These are phyloP conservation scores for Neckera pumila DNA, from an alignment of 225 moss, liverwort and hornwort genomes.

Conservation along the genomic window DNA sequence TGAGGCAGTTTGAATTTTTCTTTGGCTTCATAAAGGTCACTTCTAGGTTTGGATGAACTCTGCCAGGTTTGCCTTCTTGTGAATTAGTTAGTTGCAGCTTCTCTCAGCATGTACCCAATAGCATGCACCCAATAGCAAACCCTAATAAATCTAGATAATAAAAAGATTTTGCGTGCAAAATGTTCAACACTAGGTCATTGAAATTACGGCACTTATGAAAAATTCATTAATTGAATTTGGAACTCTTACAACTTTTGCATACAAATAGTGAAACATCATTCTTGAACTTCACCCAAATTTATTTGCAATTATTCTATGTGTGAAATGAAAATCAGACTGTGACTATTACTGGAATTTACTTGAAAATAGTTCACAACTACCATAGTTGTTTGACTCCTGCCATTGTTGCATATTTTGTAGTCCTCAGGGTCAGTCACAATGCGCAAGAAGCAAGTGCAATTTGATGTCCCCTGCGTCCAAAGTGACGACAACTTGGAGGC, in stretches of 20 bases:
- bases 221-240: neutral
- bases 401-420: neutral
- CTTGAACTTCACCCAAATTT: neutral
- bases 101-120: neutral
- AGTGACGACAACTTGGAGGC: neutral
- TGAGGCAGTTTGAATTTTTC: neutral
- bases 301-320: neutral
- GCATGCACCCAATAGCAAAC: neutral
- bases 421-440: neutral
- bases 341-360: neutral
- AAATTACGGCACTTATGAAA: too few relatives aligned
- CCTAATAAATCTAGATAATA: neutral
- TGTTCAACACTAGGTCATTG: neutral
- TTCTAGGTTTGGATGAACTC: too few relatives aligned
- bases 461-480: constrained; percentile 17
- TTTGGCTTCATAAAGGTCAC: neutral
- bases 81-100: neutral
- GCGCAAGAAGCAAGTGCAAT: constrained; percentile 55
- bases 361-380: neutral
- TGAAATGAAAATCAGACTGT: neutral
- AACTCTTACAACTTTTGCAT: neutral
- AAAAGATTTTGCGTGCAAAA: neutral
- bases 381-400: neutral
- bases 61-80: neutral
- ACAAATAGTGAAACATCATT: neutral